These are phyloP conservation scores for Brachypodium distachyon DNA, from an alignment of 202 grass and related monocot species.

Conservation along the genomic window DNA sequence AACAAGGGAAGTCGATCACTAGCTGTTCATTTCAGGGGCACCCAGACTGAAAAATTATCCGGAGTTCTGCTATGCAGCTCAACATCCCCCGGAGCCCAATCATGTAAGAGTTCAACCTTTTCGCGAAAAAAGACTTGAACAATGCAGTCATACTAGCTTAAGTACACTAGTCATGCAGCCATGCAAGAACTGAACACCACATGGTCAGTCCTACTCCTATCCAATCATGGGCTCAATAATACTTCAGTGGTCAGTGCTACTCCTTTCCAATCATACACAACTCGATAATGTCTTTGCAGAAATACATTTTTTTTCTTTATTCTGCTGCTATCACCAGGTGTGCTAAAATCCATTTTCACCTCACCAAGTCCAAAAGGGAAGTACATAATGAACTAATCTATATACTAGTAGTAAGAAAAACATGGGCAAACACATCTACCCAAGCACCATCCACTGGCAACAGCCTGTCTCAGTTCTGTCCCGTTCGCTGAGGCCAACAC, in stretches of 20 bases:
- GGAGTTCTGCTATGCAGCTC: neutral
- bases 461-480: slow-evolving; percentile 30
- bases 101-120: neutral
- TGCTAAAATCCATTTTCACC: slow-evolving; percentile 2
- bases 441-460: slow-evolving; percentile 26
- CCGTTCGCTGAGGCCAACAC: slow-evolving; percentile 22
- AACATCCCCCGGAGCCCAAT: neutral
- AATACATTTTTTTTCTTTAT: neutral
- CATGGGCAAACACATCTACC: neutral
- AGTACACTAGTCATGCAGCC: neutral
- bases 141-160: neutral
- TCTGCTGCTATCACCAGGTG: neutral
- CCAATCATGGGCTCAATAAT: neutral
- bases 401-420: neutral
- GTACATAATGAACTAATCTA: neutral
- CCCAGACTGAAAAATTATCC: neutral
- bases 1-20: neutral
- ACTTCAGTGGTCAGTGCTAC: neutral
- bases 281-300: neutral
- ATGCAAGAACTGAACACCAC: neutral
- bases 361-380: neutral
- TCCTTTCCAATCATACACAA: too few relatives aligned
- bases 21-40: neutral
- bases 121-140: neutral
- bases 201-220: neutral